phyloP scores from a whole-genome alignment of 2,329 filamentous ascomycete species.

The Sporothrix humicola region DNA sequence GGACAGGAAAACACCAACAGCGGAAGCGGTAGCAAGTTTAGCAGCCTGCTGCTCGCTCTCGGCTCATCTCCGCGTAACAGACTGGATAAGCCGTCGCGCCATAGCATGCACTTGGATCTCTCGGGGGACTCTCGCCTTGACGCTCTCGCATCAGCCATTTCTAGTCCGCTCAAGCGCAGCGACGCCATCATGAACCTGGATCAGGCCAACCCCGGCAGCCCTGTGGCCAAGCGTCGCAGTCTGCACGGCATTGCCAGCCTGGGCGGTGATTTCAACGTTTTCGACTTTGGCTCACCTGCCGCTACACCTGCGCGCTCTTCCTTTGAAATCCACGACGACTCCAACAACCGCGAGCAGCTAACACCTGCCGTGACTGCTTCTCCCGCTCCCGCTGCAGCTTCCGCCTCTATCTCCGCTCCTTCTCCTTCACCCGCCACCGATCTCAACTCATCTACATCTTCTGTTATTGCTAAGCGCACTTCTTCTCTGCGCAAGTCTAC shows the following conservation, averaged over 20 bases:
- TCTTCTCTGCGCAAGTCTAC: slow-evolving; percentile 86
- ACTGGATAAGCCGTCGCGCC: slow-evolving; percentile 56
- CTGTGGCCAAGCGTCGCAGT: slow-evolving; percentile 89
- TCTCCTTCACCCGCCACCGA: slow-evolving; percentile 51
- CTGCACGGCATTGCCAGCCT: slow-evolving; percentile 75
- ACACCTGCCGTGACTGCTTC: slow-evolving; percentile 46
- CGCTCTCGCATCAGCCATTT: slow-evolving; percentile 60
- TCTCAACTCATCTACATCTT: slow-evolving; percentile 17
- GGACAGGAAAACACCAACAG: slow-evolving; percentile 54
- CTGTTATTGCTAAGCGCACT: slow-evolving; percentile 65
- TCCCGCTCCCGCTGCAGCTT: not conserved
- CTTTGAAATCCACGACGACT: slow-evolving; percentile 56
- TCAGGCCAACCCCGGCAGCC: slow-evolving; percentile 76
- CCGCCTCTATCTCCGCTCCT: slow-evolving; percentile 38
- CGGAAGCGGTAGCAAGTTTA: slow-evolving; percentile 42
- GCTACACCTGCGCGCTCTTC: slow-evolving; percentile 48
- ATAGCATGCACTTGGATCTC: slow-evolving; percentile 64
- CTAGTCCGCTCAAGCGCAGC: slow-evolving; percentile 88
- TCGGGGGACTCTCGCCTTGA: slow-evolving; percentile 56
- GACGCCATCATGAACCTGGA: slow-evolving; percentile 90
- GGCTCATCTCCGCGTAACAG: slow-evolving; percentile 53
- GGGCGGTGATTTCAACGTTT: slow-evolving; percentile 72
- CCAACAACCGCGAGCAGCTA: slow-evolving; percentile 57
- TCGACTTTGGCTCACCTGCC: slow-evolving; percentile 58
- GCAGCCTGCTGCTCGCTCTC: slow-evolving; percentile 43